phyloP scores from a whole-genome alignment of 345 rosid genomes.

The Balakata baccata region DNA sequence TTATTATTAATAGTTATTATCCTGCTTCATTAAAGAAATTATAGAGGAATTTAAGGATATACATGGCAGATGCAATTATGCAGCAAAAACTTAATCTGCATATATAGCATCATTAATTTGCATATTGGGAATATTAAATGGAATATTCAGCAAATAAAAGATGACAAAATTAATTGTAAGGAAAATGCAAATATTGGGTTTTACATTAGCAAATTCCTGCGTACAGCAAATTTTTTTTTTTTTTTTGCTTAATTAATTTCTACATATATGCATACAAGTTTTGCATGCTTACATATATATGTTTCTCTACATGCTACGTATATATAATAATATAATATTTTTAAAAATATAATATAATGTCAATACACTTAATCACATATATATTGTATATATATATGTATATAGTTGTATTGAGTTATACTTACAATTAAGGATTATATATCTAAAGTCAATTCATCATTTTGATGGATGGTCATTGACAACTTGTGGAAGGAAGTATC shows the following conservation, averaged over 20 bases:
- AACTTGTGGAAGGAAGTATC: too few relatives aligned
- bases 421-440: neutral
- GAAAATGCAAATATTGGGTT: neutral
- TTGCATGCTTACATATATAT: neutral
- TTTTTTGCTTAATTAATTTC: neutral
- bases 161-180: too few relatives aligned
- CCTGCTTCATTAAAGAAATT: too few relatives aligned
- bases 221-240: too few relatives aligned
- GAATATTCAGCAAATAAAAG: too few relatives aligned
- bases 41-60: too few relatives aligned
- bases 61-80: too few relatives aligned
- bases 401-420: neutral
- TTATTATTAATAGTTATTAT: too few relatives aligned
- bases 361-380: neutral
- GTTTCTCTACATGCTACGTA: neutral
- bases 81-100: too few relatives aligned
- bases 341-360: neutral
- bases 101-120: too few relatives aligned
- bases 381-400: neutral
- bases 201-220: neutral
- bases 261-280: neutral
- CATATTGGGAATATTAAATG: too few relatives aligned
- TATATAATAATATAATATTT: neutral
- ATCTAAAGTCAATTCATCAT: conserved; percentile 2
- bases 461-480: neutral